These are phyloP conservation scores for Alloascoidea africana DNA, from an alignment of 805 yeast species.

Conservation along the genomic window DNA sequence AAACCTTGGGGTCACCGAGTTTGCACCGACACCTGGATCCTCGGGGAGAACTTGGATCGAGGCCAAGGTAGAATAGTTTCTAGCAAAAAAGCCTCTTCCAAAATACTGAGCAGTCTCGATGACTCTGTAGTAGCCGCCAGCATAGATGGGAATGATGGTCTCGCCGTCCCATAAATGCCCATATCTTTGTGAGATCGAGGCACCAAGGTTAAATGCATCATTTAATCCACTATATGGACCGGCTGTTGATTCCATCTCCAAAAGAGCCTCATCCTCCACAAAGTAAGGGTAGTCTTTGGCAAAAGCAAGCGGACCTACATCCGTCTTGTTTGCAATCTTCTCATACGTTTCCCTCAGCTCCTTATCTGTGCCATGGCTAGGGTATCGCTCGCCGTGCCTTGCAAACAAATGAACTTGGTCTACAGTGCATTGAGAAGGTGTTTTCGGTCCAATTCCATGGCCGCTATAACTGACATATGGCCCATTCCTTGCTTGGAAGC, in stretches of 20 bases:
- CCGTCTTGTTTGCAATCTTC: constrained; percentile 8
- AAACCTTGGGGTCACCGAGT: constrained; percentile 40
- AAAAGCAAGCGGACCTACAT: constrained; percentile 29
- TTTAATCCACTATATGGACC: constrained; percentile 38
- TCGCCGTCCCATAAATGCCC: constrained; percentile 25
- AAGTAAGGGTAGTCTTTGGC: constrained; percentile 31
- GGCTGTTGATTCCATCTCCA: constrained; percentile 35
- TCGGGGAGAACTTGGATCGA: constrained; percentile 30
- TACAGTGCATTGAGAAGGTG: constrained; percentile 29
- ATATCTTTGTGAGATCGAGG: constrained; percentile 31
- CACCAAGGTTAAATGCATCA: constrained; percentile 34
- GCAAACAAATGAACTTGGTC: constrained; percentile 33
- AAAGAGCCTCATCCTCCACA: constrained; percentile 21
- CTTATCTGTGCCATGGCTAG: constrained; percentile 10
- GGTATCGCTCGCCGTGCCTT: constrained; percentile 42
- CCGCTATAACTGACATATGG: constrained; percentile 35
- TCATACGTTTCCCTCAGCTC: not conserved
- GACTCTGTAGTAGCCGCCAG: constrained; percentile 39
- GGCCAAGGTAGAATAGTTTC: constrained; percentile 21
- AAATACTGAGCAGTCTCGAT: constrained; percentile 39
- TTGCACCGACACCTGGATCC: constrained; percentile 32
- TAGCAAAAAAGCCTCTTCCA: constrained; percentile 44
- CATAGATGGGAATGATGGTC: constrained; percentile 30
- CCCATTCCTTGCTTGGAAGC: constrained; percentile 34
- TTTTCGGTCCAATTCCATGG: constrained; percentile 29